phyloP scores from a whole-genome alignment of 2,329 filamentous ascomycete species.

The Clathrospora elynae region DNA sequence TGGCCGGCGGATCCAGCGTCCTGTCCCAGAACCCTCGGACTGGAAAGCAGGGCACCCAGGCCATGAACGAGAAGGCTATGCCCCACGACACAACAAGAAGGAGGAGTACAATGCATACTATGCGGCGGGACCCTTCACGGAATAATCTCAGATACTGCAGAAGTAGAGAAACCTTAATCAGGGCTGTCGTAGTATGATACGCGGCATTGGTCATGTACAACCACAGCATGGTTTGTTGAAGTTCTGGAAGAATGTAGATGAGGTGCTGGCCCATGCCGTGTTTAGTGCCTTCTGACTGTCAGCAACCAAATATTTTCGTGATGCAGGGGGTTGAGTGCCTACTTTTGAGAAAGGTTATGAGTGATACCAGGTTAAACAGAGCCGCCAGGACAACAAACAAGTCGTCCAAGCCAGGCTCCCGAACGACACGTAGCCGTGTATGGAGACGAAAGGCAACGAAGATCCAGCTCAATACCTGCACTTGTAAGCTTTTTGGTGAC shows the following conservation, averaged over 20 bases:
- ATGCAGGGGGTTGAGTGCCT: too few species aligned
- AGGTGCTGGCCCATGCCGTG: conserved; percentile 42
- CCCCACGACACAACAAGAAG: conserved; percentile 33
- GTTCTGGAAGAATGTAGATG: conserved; percentile 15
- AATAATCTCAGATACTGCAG: conserved; percentile 45
- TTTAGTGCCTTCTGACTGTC: conserved; percentile 29
- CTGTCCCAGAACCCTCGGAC: conserved; percentile 29
- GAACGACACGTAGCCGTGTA: conserved; percentile 32
- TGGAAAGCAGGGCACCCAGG: conserved; percentile 41
- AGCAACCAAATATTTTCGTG: too few species aligned
- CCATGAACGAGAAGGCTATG: conserved; percentile 33
- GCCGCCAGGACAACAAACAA: conserved; percentile 38
- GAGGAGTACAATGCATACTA: conserved; percentile 21
- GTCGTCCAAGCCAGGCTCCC: conserved; percentile 44
- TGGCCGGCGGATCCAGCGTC: conserved; percentile 15
- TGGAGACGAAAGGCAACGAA: conserved; percentile 36
- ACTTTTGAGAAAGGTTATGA: conserved; percentile 30
- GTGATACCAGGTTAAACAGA: conserved; percentile 28
- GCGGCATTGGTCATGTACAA: conserved; percentile 34
- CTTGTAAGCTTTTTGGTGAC: conserved; percentile 8
- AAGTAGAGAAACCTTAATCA: conserved; percentile 45
- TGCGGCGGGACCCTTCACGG: conserved; percentile 24
- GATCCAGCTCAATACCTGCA: conserved; percentile 32
- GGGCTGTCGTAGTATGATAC: conserved; percentile 36
- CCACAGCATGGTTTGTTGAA: conserved; percentile 26